A percentile compares a stretch with the other conserved stretches of the same genome.
phyloP scores from a whole-genome alignment of 257 asterid genomes.

The Nicotiana otophora region DNA sequence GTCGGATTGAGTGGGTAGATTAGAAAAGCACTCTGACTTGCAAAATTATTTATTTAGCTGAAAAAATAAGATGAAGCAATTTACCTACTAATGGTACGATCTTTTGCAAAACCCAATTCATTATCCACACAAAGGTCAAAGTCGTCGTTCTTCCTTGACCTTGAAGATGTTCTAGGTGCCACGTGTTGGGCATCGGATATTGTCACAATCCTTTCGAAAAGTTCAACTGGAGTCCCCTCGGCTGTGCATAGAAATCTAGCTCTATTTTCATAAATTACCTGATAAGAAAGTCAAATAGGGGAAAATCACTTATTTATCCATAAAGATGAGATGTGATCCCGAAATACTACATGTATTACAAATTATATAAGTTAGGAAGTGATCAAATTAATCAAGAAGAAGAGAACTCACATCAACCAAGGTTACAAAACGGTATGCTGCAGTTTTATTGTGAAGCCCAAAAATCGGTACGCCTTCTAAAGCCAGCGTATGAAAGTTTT shows the following conservation, averaged over 20 bases:
- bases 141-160: constrained; percentile 74
- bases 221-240: constrained; percentile 73
- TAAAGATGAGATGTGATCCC: not conserved
- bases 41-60: not conserved
- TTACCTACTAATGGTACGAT: constrained; percentile 93
- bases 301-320: not conserved
- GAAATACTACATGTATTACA: too few species aligned
- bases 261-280: constrained; percentile 94
- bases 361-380: not conserved
- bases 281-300: not conserved
- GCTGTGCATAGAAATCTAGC: constrained; percentile 77
- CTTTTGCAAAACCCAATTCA: constrained; percentile 89
- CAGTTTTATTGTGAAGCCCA: constrained; percentile 73
- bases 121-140: constrained; percentile 90
- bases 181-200: constrained; percentile 69
- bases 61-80: not conserved
- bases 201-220: constrained; percentile 67
- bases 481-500: constrained; percentile 81
- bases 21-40: not conserved
- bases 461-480: constrained; percentile 80
- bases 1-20: too few species aligned
- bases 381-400: constrained; percentile 1
- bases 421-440: constrained; percentile 95
- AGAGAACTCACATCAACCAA: constrained; percentile 79
- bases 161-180: constrained; percentile 86